Percentiles rank a stretch among this genome's conserved stretches.
These are phyloP conservation scores for Capsicum baccatum DNA, from an alignment of 257 asterid genomes.

Conservation along the genomic window DNA sequence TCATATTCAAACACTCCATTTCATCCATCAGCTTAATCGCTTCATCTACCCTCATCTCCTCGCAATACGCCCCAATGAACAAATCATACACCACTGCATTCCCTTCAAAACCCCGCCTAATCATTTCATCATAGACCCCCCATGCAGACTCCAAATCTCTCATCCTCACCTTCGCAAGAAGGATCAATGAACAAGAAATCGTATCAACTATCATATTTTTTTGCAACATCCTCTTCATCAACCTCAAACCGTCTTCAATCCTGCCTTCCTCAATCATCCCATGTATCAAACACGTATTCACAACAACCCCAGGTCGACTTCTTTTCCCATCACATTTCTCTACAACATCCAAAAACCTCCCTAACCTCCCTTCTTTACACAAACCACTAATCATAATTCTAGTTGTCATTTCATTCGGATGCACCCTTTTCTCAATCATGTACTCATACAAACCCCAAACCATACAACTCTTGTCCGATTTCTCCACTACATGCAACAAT, in stretches of 20 bases:
- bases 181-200: conserved; percentile 61
- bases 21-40: conserved; percentile 53
- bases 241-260: conserved; percentile 57
- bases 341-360: conserved; percentile 54
- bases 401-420: conserved; percentile 62
- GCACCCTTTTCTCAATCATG: conserved; percentile 56
- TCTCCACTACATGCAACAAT: conserved; percentile 67
- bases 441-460: conserved; percentile 75
- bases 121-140: conserved; percentile 65
- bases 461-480: conserved; percentile 46
- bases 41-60: conserved; percentile 57
- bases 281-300: conserved; percentile 69
- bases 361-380: conserved; percentile 75
- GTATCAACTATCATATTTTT: conserved; percentile 67
- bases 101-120: conserved; percentile 70
- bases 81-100: conserved; percentile 64
- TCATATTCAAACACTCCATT: conserved; percentile 57
- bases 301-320: conserved; percentile 60
- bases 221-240: conserved; percentile 66
- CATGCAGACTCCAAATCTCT: conserved; percentile 63
- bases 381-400: conserved; percentile 66
- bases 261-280: conserved; percentile 62
- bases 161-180: conserved; percentile 71
- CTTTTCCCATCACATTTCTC: conserved; percentile 74
- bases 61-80: conserved; percentile 59